Evolutionary conservation across 139 green algal genomes (phyloP), one percentile per base, ranked within the genome.

Genomic region (Ulvella scutata): DNA sequence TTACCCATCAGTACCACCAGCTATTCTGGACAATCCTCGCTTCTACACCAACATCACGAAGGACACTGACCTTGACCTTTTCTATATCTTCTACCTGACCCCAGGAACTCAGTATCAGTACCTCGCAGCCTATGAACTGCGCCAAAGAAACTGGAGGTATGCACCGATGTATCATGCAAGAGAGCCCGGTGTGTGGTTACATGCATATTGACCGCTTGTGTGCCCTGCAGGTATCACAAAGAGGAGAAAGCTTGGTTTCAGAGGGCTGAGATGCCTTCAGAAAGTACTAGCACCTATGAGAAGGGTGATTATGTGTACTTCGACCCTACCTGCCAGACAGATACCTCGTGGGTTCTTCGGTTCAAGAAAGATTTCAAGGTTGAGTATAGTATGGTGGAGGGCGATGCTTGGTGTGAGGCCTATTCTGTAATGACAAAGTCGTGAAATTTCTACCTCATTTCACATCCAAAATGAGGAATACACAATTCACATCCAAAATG

Each of bases 361-460:
- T 26, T 67, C 13, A 67, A 67, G 51, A 67, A 67, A 67, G 51
- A 67, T 67, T 67, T 67, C 51, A 67, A 67, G 17, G 51, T 67
- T 67, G 51, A 67, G n/a, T 67, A 67, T 23, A 36, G n/a, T 9
- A n/a, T 36, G 33, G 51, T 67, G 6, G 51, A 67, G 33, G 51
- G 51, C 33, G 51, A 67, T 29, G 51, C 13, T 9, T 67, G 51
- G 51, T 67, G 51, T 67, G 51, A 67, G 51, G 51, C 31, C 33
- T 67, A 67, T 67, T 67, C 51, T 67, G 51, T 67, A 67, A 67
- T 67, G 31, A 26, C n/a, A 26, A 67, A 36, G 51, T n/a, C 51
- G 51, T 67, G 33, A 23, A 13, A 67, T n/a, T n/a, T n/a, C n/a
- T n/a, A n/a, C n/a, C 1, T 36, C 10, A 36, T 6, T 34, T 9